phyloP scores from a whole-genome alignment of 2,329 filamentous ascomycete genomes.

The Amesomyces nigricolor region DNA sequence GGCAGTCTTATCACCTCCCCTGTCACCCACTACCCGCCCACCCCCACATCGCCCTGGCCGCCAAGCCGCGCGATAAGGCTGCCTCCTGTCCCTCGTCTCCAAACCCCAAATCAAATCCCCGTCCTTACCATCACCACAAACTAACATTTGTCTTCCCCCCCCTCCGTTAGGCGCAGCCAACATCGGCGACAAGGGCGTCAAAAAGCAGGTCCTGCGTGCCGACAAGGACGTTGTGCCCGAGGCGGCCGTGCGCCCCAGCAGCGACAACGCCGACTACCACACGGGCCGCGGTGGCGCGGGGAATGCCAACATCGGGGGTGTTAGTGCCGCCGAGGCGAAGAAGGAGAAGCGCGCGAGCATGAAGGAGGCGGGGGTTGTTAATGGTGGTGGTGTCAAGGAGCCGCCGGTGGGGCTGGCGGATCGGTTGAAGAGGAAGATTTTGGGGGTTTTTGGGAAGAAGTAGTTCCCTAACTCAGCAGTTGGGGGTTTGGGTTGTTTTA shows the following conservation, averaged over 20 bases:
- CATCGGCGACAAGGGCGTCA: conserved; percentile 46
- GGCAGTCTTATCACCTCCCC: not conserved
- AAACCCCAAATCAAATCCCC: conserved; percentile 10
- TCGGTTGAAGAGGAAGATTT: conserved; percentile 52
- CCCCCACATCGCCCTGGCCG: not conserved
- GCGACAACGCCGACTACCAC: conserved; percentile 48
- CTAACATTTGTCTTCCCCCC: not conserved
- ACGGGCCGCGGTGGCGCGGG: conserved; percentile 56
- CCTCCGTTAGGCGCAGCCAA: conserved; percentile 47
- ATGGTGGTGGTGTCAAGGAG: conserved; percentile 7
- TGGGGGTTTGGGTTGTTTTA: no score
- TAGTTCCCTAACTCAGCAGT: not conserved
- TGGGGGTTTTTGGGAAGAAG: conserved; percentile 32
- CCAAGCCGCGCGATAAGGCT: not conserved
- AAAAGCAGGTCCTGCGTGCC: conserved; percentile 34
- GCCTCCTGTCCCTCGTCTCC: not conserved
- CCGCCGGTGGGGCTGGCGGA: conserved; percentile 43
- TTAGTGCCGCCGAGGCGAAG: no score
- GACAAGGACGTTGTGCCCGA: conserved; percentile 52
- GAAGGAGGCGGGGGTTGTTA: conserved; percentile 30
- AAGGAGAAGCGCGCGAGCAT: conserved; percentile 14
- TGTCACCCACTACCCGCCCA: not conserved
- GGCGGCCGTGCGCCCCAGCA: conserved; percentile 43
- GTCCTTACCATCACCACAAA: not conserved
- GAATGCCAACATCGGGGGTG: conserved; percentile 41